Evolutionary conservation across 306 rosid genomes (phyloP), one percentile per base, ranked within the genome.

Genomic region (Trifolium subterraneum): DNA sequence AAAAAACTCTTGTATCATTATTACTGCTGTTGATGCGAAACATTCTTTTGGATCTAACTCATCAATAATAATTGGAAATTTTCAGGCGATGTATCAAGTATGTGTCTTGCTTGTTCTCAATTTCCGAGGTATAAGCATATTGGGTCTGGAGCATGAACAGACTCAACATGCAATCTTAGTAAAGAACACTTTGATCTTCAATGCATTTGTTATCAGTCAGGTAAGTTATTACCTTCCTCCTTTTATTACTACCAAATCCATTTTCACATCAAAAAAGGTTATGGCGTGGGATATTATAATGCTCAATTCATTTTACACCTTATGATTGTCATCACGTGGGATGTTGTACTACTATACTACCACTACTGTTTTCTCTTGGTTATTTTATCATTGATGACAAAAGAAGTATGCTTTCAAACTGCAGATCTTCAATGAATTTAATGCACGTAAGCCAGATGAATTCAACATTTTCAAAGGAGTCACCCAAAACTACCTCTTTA

Each of bases 361-460:
- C 13, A 56, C 13, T 44, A 19, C 35, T 64, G n/a, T 69, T 65
- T 12, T 59, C 19, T 38, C 48, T 52, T 14, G 5, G 45, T 68
- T 62, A 66, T 84, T 64, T 74, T 45, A n/a, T 44, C 42, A 70
- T 38, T 59, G 47, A 29, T 79, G 39, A 66, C 4, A 22, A 19
- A 12, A 59, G n/a, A 31, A 70, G 10, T 64, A 42, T 78, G 76
- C 45, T 39, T 65, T 59, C 31, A 52, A 77, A 72, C 72, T 74
- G 82, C 97, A 95, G 99, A 44, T 95, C 41, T 95, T 95, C 54
- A 95, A 95, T 29, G 99, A 95, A 74, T 92, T 95, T 74, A 95
- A 92, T 86, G 99, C 99, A 10, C 84, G 98, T 64, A 95, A 95
- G 85, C 99, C 99, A 0, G 99, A 95, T 65, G 92, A 95, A 50